A percentile compares a stretch with the other conserved stretches of the same genome.
These are phyloP conservation scores for Syzygium grande DNA, from an alignment of 345 rosid genomes.

Conservation along the genomic window DNA sequence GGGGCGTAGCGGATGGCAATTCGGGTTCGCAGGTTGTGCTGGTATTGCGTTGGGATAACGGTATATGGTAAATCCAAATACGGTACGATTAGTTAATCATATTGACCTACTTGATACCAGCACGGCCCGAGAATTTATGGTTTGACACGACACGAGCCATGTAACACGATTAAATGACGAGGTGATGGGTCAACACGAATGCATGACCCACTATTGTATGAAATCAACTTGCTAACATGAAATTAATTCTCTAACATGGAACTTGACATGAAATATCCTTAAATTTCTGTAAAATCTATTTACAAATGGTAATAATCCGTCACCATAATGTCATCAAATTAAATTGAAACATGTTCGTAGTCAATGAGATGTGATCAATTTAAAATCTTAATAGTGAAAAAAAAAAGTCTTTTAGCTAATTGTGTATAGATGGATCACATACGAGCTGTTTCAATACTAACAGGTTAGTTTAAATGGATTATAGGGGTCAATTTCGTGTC, in stretches of 20 bases:
- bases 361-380: background rate
- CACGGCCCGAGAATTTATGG: background rate
- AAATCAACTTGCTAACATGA: background rate
- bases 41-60: fast-evolving
- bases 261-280: background rate
- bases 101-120: background rate
- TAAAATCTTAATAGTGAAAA: background rate
- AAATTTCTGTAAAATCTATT: background rate
- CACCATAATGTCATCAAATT: background rate
- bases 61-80: background rate
- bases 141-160: fast-evolving
- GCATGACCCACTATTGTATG: background rate
- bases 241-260: background rate
- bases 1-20: background rate
- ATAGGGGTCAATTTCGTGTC: background rate
- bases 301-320: background rate
- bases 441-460: too few relatives aligned
- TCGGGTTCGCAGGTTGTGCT: background rate
- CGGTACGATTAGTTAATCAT: background rate
- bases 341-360: background rate
- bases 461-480: background rate
- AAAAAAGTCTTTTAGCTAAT: background rate
- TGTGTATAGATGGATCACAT: background rate
- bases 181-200: background rate
- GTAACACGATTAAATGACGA: background rate